These are phyloP conservation scores for Jamesozyma piceae DNA, from an alignment of 805 yeast species.

Conservation along the genomic window DNA sequence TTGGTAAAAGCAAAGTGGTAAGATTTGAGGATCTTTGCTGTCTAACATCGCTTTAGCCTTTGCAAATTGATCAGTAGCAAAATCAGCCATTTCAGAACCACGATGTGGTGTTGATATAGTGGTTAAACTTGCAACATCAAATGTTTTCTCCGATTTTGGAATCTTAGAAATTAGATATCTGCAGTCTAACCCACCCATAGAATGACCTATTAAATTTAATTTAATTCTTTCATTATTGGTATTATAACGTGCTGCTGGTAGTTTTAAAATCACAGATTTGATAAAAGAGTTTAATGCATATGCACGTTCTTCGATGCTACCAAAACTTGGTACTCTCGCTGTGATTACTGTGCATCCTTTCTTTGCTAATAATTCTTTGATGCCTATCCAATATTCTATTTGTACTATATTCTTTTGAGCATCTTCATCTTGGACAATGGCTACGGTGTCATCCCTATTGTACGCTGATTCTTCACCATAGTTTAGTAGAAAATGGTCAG, in stretches of 20 bases:
- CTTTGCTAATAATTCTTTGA: conserved; percentile 47
- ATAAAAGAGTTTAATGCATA: conserved; percentile 44
- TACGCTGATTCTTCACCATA: conserved; percentile 4
- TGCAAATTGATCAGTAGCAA: conserved; percentile 34
- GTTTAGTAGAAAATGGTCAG: conserved; percentile 16
- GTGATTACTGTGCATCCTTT: conserved; percentile 62
- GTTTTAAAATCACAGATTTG: conserved; percentile 6
- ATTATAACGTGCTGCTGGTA: background rate
- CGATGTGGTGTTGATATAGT: conserved; percentile 84
- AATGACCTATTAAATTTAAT: conserved; percentile 74
- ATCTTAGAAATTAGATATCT: conserved; percentile 61
- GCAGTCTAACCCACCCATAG: conserved; percentile 91
- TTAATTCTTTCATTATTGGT: conserved; percentile 15
- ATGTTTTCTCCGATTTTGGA: conserved; percentile 31
- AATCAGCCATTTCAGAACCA: conserved; percentile 79
- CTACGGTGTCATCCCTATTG: background rate
- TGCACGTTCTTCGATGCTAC: conserved; percentile 64
- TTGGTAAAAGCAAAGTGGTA: conserved; percentile 48
- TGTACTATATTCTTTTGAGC: conserved; percentile 1
- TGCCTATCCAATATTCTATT: conserved; percentile 72
- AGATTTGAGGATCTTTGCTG: conserved; percentile 3
- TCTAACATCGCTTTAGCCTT: conserved; percentile 19
- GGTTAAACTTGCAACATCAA: conserved; percentile 63
- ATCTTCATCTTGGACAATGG: conserved; percentile 7
- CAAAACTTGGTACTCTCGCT: conserved; percentile 78